Percentiles rank a stretch among this genome's conserved stretches.
Evolutionary conservation across 495 filamentous ascomycete species (phyloP).

Genomic region (Xylaria venustula): DNA sequence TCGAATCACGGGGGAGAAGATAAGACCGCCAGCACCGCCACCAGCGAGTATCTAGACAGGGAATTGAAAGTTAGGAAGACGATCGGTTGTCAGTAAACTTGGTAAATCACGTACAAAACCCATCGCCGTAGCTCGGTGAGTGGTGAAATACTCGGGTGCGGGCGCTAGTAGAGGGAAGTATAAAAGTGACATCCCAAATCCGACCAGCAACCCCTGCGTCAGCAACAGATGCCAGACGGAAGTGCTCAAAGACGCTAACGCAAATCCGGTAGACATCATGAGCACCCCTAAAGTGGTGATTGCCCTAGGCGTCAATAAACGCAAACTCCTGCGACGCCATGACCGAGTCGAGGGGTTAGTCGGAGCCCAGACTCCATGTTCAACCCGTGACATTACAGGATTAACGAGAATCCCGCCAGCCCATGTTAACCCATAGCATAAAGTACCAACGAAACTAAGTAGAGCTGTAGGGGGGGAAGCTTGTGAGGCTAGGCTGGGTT

Average conservation of each 20-base stretch:
- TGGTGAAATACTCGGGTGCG: constrained; percentile 50
- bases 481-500: constrained; percentile 26
- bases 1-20: constrained; percentile 46
- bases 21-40: constrained; percentile 44
- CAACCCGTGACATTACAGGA: constrained; percentile 43
- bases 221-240: constrained; percentile 47
- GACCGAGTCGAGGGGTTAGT: constrained; percentile 18
- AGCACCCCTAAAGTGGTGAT: constrained; percentile 37
- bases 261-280: constrained; percentile 36
- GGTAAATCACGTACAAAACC: constrained; percentile 40
- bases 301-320: constrained; percentile 21
- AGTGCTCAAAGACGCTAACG: constrained; percentile 34
- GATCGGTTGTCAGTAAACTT: too few relatives aligned
- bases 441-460: constrained; percentile 50
- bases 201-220: constrained; percentile 48
- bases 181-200: constrained; percentile 47
- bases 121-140: constrained; percentile 49
- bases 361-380: constrained; percentile 26
- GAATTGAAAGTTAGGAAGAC: background rate
- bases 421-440: constrained; percentile 50
- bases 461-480: constrained; percentile 36
- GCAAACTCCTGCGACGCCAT: constrained; percentile 24
- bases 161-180: constrained; percentile 49
- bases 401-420: constrained; percentile 49
- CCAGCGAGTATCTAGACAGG: constrained; percentile 36